Base-by-base conservation (phyloP, 345 rosid species). In the Bruguiera sexangula region DNA sequence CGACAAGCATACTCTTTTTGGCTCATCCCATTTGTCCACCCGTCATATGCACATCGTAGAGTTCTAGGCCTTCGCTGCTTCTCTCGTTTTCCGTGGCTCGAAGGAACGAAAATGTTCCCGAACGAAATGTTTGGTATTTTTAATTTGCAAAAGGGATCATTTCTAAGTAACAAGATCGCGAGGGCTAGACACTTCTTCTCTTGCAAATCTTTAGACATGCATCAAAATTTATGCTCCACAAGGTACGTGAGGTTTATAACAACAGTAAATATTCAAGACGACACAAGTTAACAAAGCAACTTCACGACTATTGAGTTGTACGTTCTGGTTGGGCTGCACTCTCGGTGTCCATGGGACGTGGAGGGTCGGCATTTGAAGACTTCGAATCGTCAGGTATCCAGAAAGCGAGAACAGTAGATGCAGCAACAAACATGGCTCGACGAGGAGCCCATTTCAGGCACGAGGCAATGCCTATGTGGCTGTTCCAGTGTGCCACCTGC, bases 381-480 rank as follows among this genome's bases (percentile, higher is more conserved):
- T 82, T 87, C 24, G 82, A 75, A 27, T 69, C 73, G 60, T 84
- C 80, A 11, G 96, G 99, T 72, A 95, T 92, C 98, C 98, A 95
- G 69, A 90, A 87, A 19, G 97, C 86, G 67, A 95, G 98, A 75
- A 85, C 92, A 43, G 88, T 60, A 15, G 97, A 87, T 31, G 97
- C 98, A 60, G 96, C 97, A 29, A 81, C 96, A 15, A 95, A 87
- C 97, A 95, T 87, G 53, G 79, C 94, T 55, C 98, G 80, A 21
- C 93, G 93, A 61, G 98, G 98, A 55, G 99, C 96, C 98, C 99
- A 95, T 73, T 92, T 92, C 84, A 92, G 77, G 83, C 96, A 89
- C 6, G 94, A 76, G 46, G 89, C 76, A 53, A 95, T 81, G 10
- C 99, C 98, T 60, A 90, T 87, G 77, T 86, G 84, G 80, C 88